Evolutionary conservation across 495 filamentous ascomycete genomes (phyloP), one percentile per base, ranked within the genome.

Genomic region (Penicillium bovifimosum): DNA sequence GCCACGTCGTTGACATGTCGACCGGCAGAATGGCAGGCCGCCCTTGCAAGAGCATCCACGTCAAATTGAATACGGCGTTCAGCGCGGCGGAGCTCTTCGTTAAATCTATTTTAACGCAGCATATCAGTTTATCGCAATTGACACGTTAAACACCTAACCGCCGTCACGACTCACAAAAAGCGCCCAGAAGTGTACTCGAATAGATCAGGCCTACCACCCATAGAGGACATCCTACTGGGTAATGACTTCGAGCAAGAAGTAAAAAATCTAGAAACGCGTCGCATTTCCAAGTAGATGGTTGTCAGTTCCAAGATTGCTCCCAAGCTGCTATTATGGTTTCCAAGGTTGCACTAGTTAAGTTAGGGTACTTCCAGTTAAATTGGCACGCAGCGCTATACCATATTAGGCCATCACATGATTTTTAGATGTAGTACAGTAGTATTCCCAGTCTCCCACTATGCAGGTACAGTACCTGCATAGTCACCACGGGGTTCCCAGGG

Each of bases 131-230:
- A 24, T 24, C 20, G 20, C n/a, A 54, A 36, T 41, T n/a, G 28
- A 43, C 49, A 20, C 50, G 41, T 53, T 50, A 16, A 44, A 11
- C 9, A 33, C 48, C 34, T 24, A 24, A 24, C 20, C 20, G 20
- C 20, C 10, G 14, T 17, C 35, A 49, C 38, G 38, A 55, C 49
- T 53, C 41, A 61, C 58, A 64, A 42, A 43, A 64, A 64, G 4
- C 58, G 61, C 18, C 61, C 58, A 20, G 55, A 61, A 20, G 52
- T 64, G 50, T 64, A 61, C 32, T 64, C 47, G 20, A 24, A 24
- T 33, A 64, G 33, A 50, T 64, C 45, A 55, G 27, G 29, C 14
- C 33, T 52, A 18, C 18, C 9, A 38, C 33, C 2, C 10, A 43
- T 43, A 52, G 41, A 52, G 41, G 40, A 43, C 18, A 45, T 44